A percentile compares a stretch with the other conserved stretches of the same genome.
phyloP scores from a whole-genome alignment of 2,329 filamentous ascomycete genomes.

The Colletotrichum melonis region DNA sequence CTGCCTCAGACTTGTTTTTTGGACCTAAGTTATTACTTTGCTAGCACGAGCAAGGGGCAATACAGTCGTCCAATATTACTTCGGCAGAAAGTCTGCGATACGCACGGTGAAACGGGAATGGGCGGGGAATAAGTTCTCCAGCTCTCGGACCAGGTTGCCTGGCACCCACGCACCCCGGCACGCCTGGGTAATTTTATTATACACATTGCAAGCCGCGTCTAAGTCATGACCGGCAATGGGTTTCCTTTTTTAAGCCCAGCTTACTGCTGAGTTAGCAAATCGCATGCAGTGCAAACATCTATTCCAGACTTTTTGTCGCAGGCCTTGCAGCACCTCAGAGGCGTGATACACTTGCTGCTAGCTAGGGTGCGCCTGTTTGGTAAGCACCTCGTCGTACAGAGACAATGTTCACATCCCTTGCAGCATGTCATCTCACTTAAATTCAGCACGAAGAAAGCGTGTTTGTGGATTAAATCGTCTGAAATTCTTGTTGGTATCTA shows the following conservation, averaged over 20 bases:
- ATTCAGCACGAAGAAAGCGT: neutral
- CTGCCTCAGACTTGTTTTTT: too few relatives aligned
- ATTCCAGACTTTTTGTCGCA: neutral
- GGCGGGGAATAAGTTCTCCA: too few relatives aligned
- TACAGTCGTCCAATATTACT: too few relatives aligned
- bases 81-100: too few relatives aligned
- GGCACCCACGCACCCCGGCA: too few relatives aligned
- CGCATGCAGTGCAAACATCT: neutral
- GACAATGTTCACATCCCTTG: too few relatives aligned
- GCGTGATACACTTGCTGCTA: neutral
- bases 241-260: neutral
- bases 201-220: neutral
- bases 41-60: too few relatives aligned
- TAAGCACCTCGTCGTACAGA: neutral
- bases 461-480: neutral
- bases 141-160: too few relatives aligned
- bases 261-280: neutral
- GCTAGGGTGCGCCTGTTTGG: too few relatives aligned
- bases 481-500: conserved; percentile 8
- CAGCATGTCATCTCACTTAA: neutral
- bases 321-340: neutral
- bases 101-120: too few relatives aligned
- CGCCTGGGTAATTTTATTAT: neutral
- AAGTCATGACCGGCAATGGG: neutral
- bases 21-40: too few relatives aligned